Conservation (phyloP, 1,139 yeast species). For the Petasospora rhodanensis region DNA sequence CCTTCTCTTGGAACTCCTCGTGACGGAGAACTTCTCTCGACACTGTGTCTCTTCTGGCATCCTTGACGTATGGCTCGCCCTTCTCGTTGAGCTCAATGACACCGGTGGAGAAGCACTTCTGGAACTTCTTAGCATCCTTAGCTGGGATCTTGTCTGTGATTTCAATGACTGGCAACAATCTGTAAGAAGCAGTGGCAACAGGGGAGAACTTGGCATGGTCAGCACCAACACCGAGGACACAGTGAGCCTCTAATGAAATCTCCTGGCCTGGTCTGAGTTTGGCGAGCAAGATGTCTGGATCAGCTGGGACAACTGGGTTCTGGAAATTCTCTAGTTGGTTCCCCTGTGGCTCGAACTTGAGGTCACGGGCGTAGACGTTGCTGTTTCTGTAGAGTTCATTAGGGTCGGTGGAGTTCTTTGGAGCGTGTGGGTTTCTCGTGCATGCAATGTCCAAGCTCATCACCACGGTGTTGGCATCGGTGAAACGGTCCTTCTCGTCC, state of each 20-base stretch:
- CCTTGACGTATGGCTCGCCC: conserved; percentile 77
- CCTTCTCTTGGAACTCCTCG: conserved; percentile 83
- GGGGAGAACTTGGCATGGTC: conserved; percentile 98
- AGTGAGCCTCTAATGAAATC: conserved; percentile 83
- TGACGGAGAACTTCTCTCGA: conserved; percentile 95
- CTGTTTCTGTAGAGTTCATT: conserved; percentile 78
- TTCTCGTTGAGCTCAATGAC: conserved; percentile 71
- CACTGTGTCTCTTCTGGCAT: conserved; percentile 92
- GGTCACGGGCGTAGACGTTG: conserved; percentile 81
- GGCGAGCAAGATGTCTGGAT: conserved; percentile 85
- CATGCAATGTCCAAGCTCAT: conserved; percentile 78
- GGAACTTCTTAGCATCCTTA: conserved; percentile 70
- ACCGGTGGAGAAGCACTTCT: conserved; percentile 88
- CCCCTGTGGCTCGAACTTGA: conserved; percentile 90
- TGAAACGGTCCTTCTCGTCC: conserved; percentile 65
- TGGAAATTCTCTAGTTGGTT: conserved; percentile 68
- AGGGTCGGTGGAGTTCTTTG: conserved; percentile 76
- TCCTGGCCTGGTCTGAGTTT: conserved; percentile 97
- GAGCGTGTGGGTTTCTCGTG: conserved; percentile 80
- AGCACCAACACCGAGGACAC: conserved; percentile 84
- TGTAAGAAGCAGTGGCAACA: conserved; percentile 94
- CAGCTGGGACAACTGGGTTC: conserved; percentile 70
- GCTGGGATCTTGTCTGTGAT: conserved; percentile 74
- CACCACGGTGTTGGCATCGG: conserved; percentile 86
- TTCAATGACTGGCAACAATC: conserved; percentile 88